A percentile compares a stretch with the other conserved stretches of the same genome.
Conservation (phyloP, 345 rosid species). For the Cochlearia excelsa region DNA sequence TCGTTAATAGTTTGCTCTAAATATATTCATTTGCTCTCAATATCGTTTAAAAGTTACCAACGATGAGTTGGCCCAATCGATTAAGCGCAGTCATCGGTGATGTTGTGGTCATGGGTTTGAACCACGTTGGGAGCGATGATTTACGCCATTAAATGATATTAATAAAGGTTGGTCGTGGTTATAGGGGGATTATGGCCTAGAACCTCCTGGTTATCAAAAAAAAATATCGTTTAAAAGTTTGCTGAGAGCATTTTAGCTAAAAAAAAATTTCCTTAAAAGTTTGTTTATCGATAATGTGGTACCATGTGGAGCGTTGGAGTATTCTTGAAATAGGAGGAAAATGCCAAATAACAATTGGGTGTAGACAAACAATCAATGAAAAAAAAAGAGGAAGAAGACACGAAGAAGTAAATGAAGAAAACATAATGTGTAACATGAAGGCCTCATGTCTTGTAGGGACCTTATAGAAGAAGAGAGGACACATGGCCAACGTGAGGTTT, state of each 20-base stretch:
- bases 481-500: conserved; percentile 32
- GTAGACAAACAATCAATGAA: conserved; percentile 25
- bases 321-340: conserved; percentile 16
- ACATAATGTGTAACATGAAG: conserved; percentile 28
- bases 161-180: too few relatives aligned
- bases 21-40: conserved; percentile 1
- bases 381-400: conserved; percentile 19
- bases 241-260: conserved; percentile 5
- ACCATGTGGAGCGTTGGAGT: conserved; percentile 34
- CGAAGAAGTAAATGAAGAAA: conserved; percentile 3
- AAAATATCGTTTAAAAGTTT: background rate
- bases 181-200: too few relatives aligned
- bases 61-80: too few relatives aligned
- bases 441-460: conserved; percentile 26
- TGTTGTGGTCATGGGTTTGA: too few relatives aligned
- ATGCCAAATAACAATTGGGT: conserved; percentile 26
- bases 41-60: background rate
- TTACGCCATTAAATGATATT: too few relatives aligned
- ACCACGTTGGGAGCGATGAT: too few relatives aligned
- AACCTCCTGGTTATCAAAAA: too few relatives aligned
- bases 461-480: conserved; percentile 28
- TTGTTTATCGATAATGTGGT: conserved; percentile 18
- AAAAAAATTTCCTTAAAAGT: too few relatives aligned
- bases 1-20: too few relatives aligned
- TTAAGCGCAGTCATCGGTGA: too few relatives aligned